Evolutionary conservation across 1,284 basidiomycete genomes (phyloP), one percentile per base, ranked within the genome.

Genomic region (Ganoderma meredithae): DNA sequence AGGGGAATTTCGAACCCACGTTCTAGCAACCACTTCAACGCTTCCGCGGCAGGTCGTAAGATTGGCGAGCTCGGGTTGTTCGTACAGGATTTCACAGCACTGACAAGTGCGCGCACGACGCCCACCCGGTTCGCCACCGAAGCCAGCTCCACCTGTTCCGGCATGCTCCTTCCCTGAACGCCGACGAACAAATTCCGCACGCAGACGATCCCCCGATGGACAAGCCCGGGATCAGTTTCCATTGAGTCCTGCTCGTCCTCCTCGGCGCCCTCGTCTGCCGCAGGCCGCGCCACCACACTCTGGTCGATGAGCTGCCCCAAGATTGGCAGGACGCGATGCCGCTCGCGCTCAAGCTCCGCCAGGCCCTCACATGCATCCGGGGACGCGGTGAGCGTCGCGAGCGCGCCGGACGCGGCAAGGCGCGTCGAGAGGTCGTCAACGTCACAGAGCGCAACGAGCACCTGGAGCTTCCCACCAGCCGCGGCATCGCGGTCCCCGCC

Each of bases 391-490:
- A 98, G 80, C 52, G 90, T 91, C 3, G 96, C 95, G 49, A 98
- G 82, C 2, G 95, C 92, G 10, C 95, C 96, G 0, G 93, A 90
- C 0, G 95, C 94, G 10, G 96, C 96, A 7, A 94, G 79, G 44
- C 93, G 87, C 1, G 96, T 98, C 3, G 88, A 86, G 4, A 90
- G 65, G 80, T 98, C 96, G 52, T 95, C 91, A 7, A 94, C 88
- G 71, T 96, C 92, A 2, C 92, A 91, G 59, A 98, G 81, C 7
- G 95, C 95, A 33, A 96, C 78, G n/a, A 98, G 80, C 47, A 98
- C 83, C 66, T 95, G 92, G 1, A 98, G 81, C 75, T 91, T 91
- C 12, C 92, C 90, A 72, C 84, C 87, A 31, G 83, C 81, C 19
- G 78, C 77, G 3, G 77, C 73, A 12, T 79, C 76, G 36, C 76